Evolutionary conservation across 331 rosid species (phyloP).

Genomic region (Dryas integrifolia): DNA sequence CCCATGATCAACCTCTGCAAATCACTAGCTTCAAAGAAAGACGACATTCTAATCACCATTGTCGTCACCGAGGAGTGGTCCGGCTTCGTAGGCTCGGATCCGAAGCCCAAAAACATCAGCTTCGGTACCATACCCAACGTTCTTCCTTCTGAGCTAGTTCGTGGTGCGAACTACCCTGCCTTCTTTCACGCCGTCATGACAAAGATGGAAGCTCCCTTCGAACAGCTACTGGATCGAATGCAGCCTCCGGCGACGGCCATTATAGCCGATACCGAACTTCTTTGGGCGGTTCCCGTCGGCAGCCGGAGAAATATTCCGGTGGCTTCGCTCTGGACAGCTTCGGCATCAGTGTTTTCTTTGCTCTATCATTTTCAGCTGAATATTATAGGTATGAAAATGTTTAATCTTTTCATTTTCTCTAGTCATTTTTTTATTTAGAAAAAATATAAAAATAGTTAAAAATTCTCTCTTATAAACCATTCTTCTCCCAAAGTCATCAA

Average conservation of each 20-base stretch:
- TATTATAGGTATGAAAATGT: not conserved
- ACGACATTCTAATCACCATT: slow-evolving; percentile 41
- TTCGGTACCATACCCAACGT: slow-evolving; percentile 51
- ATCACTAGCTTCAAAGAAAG: slow-evolving; percentile 15
- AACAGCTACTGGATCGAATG: slow-evolving; percentile 38
- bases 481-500: not conserved
- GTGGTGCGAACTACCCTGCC: slow-evolving; percentile 24
- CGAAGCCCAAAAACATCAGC: slow-evolving; percentile 36
- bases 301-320: slow-evolving; percentile 41
- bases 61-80: slow-evolving; percentile 56
- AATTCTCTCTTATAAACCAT: too few relatives aligned
- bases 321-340: slow-evolving; percentile 45
- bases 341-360: slow-evolving; percentile 26
- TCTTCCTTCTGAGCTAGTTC: slow-evolving; percentile 37
- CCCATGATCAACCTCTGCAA: slow-evolving; percentile 58
- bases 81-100: slow-evolving; percentile 34
- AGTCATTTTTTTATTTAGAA: too few relatives aligned
- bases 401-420: too few relatives aligned
- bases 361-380: not conserved
- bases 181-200: slow-evolving; percentile 44
- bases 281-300: slow-evolving; percentile 34
- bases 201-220: slow-evolving; percentile 47
- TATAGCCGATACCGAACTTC: slow-evolving; percentile 32
- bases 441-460: too few relatives aligned
- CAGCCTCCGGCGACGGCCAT: slow-evolving; percentile 35